These are phyloP conservation scores for Bipolaris oryzae DNA, from an alignment of 2,329 filamentous ascomycete species.

Conservation along the genomic window DNA sequence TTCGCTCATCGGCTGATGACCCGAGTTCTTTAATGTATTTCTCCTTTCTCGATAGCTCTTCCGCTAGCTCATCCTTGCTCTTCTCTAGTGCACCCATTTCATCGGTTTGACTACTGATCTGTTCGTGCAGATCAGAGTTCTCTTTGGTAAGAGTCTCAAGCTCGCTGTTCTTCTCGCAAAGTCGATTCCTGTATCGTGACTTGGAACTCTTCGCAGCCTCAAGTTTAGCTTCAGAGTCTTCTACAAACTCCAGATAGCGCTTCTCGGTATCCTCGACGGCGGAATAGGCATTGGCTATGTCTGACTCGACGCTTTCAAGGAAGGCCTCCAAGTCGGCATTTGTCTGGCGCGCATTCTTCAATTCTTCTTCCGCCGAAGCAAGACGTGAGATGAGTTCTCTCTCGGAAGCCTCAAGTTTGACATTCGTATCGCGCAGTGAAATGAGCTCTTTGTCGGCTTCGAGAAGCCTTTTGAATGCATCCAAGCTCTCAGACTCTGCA, in stretches of 20 bases:
- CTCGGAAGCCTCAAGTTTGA: slow-evolving; percentile 37
- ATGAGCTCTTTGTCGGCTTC: slow-evolving; percentile 38
- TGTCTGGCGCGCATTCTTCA: slow-evolving; percentile 34
- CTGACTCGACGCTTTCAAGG: slow-evolving; percentile 38
- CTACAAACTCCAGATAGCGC: slow-evolving; percentile 34
- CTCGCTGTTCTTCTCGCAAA: slow-evolving; percentile 37
- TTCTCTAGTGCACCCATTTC: slow-evolving; percentile 33
- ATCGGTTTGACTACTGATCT: slow-evolving; percentile 32
- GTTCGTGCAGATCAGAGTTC: slow-evolving; percentile 36
- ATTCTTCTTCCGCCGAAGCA: slow-evolving; percentile 40
- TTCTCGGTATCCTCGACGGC: slow-evolving; percentile 40
- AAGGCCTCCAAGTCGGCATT: slow-evolving; percentile 43
- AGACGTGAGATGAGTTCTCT: slow-evolving; percentile 36
- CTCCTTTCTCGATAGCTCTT: slow-evolving; percentile 36
- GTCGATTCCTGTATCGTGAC: slow-evolving; percentile 40
- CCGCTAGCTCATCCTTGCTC: slow-evolving; percentile 28
- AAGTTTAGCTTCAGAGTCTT: slow-evolving; percentile 41
- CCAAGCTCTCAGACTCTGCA: slow-evolving; percentile 31
- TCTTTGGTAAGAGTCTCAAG: slow-evolving; percentile 36
- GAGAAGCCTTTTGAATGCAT: slow-evolving; percentile 19
- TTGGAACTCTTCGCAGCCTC: slow-evolving; percentile 33
- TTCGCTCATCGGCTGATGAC: slow-evolving; percentile 26
- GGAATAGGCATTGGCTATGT: slow-evolving; percentile 39
- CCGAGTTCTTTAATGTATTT: slow-evolving; percentile 34
- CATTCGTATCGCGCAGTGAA: slow-evolving; percentile 34